phyloP scores from a whole-genome alignment of 1,284 basidiomycete species.

The Volvariella volvacea region DNA sequence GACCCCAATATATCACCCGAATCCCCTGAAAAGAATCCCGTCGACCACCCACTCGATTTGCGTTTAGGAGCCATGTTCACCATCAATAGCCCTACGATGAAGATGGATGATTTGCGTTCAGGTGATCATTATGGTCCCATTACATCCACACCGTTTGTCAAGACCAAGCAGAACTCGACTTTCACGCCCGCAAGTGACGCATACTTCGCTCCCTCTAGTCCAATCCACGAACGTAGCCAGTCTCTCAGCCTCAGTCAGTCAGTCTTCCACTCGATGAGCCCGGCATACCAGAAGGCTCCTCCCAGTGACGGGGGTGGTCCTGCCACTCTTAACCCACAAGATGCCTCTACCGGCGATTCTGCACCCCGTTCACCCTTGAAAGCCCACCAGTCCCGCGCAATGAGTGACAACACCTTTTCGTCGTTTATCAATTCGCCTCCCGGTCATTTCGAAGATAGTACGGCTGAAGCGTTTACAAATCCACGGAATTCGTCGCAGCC shows the following conservation, averaged over 20 bases:
- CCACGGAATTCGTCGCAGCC: constrained; percentile 32
- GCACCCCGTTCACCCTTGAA: constrained; percentile 17
- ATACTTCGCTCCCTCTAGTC: constrained; percentile 23
- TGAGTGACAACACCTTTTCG: constrained; percentile 57
- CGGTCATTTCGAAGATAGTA: constrained; percentile 55
- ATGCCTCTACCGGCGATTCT: constrained; percentile 20
- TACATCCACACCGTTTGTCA: constrained; percentile 27
- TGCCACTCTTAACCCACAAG: constrained; percentile 19
- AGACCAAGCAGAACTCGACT: constrained; percentile 21
- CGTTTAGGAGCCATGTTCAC: no score
- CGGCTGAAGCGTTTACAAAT: constrained; percentile 32
- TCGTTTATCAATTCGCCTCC: constrained; percentile 33
- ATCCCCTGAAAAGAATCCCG: no score
- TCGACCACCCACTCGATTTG: no score
- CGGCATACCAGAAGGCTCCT: constrained; percentile 16
- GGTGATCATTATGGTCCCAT: constrained; percentile 13
- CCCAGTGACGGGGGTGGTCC: constrained; percentile 13
- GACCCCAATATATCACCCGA: no score
- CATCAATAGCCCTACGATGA: no score
- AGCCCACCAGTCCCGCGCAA: constrained; percentile 41
- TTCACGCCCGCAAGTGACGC: constrained; percentile 31
- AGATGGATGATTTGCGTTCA: no score
- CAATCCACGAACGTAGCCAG: constrained; percentile 42
- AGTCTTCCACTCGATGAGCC: constrained; percentile 42
- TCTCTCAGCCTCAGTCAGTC: constrained; percentile 61